These are phyloP conservation scores for Choiromyces venosus DNA, from an alignment of 495 filamentous ascomycete genomes.

Conservation along the genomic window DNA sequence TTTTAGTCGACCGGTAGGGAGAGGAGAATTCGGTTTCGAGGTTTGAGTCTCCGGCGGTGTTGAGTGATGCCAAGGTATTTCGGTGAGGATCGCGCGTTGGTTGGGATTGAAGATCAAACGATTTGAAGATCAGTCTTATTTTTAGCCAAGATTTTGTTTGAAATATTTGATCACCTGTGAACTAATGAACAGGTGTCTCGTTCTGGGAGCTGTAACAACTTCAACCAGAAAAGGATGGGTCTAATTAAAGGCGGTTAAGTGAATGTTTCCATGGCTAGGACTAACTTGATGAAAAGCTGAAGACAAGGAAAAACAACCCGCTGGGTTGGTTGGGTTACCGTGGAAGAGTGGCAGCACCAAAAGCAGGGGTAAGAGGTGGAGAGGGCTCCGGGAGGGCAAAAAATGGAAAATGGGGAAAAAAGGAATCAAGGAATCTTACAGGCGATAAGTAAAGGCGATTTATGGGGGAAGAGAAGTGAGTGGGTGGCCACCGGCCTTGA, in stretches of 20 bases:
- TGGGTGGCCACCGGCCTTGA: neutral
- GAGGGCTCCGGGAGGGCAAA: neutral
- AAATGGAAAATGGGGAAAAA: neutral
- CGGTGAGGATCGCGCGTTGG: neutral
- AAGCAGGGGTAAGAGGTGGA: neutral
- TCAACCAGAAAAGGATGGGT: neutral
- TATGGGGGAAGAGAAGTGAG: neutral
- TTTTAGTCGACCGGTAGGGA: neutral
- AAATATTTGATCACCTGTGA: neutral
- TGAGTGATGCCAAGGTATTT: neutral
- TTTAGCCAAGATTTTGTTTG: neutral
- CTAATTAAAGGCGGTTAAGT: neutral
- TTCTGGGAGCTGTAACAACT: neutral
- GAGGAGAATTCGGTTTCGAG: neutral
- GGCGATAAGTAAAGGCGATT: neutral
- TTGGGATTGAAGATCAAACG: neutral
- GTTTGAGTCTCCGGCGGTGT: neutral
- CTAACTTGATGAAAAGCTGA: neutral
- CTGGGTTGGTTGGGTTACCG: neutral
- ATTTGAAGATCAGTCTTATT: neutral
- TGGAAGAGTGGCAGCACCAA: neutral
- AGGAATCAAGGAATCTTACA: neutral
- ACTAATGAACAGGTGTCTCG: neutral
- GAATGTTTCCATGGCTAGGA: neutral
- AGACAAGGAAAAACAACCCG: neutral